Base-by-base conservation (phyloP, 2,329 filamentous ascomycete species). In the Exophiala sp. region DNA sequence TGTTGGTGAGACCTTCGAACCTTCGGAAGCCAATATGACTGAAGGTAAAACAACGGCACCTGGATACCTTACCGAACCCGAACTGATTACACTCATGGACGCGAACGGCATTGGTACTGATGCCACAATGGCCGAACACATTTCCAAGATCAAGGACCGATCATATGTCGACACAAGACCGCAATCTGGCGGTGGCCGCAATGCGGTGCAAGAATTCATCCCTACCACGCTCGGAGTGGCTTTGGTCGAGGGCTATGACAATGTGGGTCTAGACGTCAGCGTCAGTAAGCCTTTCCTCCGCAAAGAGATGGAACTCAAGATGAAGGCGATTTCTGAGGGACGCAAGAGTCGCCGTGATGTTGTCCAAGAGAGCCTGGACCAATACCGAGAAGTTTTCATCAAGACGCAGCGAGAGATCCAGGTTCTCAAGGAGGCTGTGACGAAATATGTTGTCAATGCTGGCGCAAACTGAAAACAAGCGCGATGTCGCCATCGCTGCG, bases 41-140 rank as follows among this genome's bases (percentile, higher is more conserved):
- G 89, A 97, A 61, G 91, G 93, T n/a, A 86, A 94, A 67, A 98
- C 93, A 0, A 80, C 78, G 1, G 75, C 90, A 10, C 93, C 93
- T 0, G 80, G 78, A 18, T 96, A 95, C 65, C 76, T 98, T 23
- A 97, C 93, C 0, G 93, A 98, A 65, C 90, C 93, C 0, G 93
- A 98, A 65, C 75, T 98, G 21, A 95, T 98, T 64, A 86, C 85
- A 2, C 78, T 98, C 9, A 98, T 98, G 93, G 93, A 98, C 70
- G 90, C 88, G 38, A 98, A 98, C 65, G 93, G 93, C 1, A 98
- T 98, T 57, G 93, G 93, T 10, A 98, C 93, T 8, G 93, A 98
- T 70, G 93, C 93, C 5, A 98, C 93, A 1, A 98, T 98, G 93
- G 93, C 93, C 0, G 93, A 98, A 62, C 93, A 98, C 65, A 98